Evolutionary conservation across 306 rosid genomes (phyloP).

Genomic region (Vigna hirtella): DNA sequence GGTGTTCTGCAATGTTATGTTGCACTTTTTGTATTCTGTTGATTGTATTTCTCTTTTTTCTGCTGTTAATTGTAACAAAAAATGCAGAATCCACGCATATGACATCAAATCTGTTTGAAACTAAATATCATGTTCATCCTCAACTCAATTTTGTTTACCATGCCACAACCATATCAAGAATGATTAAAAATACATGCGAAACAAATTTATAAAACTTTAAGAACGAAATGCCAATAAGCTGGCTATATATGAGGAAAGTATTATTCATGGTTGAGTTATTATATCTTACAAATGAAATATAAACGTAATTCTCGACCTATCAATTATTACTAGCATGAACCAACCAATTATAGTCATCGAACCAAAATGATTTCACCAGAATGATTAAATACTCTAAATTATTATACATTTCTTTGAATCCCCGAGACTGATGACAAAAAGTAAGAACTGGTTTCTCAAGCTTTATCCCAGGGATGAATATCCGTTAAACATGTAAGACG

Average conservation of each 20-base stretch:
- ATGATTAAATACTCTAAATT: neutral
- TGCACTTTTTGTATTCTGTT: neutral
- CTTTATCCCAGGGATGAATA: too few species aligned
- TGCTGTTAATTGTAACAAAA: neutral
- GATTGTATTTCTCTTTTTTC: neutral
- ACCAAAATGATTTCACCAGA: neutral
- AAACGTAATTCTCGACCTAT: neutral
- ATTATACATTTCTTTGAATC: too few species aligned
- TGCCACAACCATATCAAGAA: neutral
- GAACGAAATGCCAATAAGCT: too few species aligned
- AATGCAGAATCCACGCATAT: neutral
- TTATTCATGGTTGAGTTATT: neutral
- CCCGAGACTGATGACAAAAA: too few species aligned
- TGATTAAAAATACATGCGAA: too few species aligned
- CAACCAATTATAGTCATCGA: neutral
- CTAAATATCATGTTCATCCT: neutral
- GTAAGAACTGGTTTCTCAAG: too few species aligned
- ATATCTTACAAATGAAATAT: neutral
- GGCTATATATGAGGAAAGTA: neutral
- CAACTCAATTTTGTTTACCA: neutral
- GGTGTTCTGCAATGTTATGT: neutral
- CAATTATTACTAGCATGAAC: slow-evolving; percentile 3
- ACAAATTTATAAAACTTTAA: too few species aligned
- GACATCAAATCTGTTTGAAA: neutral
- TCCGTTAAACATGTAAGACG: too few species aligned